Base-by-base conservation (phyloP, 2,329 filamentous ascomycete genomes). In the Cadophora sp. region DNA sequence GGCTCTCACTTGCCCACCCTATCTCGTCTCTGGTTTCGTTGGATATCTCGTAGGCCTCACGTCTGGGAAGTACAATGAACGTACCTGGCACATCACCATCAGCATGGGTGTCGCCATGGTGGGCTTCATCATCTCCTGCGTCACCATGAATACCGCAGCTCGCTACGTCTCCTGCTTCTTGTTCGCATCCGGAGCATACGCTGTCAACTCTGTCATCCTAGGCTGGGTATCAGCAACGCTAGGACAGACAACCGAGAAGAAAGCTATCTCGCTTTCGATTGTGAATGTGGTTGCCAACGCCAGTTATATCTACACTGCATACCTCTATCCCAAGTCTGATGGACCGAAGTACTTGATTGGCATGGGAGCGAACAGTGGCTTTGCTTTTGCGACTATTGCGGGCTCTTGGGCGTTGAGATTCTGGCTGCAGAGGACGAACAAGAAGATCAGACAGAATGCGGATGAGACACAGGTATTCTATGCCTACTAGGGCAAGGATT, bases 1-100 rank as follows among this genome's bases (percentile, higher is more conserved):
- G 9, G 78, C 82, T 1, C 76, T 84, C 3, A 84, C 81, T 58
- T 76, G 74, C 22, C 69, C 68, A 24, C 70, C 71, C 36, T 74
- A 73, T 50, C 66, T 74, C 22, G 70, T 73, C 24, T 70, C 73
- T 39, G 72, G 70, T 13, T 59, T 71, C 53, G 67, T 71, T 43
- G 69, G 66, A 50, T 68, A 70, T 39, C 59, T 67, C 27, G 66
- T 71, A 11, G 69, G 65, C 27, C 74, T 63, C 20, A 73, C 36
- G 66, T 76, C 73, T 4, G 76, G 74, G 20, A 69, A 66, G 24
- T 72, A 67, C 48, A 75, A 75, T 58, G 75, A 78, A 65, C 72
- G 76, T 6, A 75, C 74, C 27, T 77, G 72, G 74, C 76, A 78
- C 56, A 75, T 78, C 30, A 71, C 73, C 13, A n/a, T 71, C 18